phyloP scores from a whole-genome alignment of 768 basidiomycete species.

The Pisolithus sp. region DNA sequence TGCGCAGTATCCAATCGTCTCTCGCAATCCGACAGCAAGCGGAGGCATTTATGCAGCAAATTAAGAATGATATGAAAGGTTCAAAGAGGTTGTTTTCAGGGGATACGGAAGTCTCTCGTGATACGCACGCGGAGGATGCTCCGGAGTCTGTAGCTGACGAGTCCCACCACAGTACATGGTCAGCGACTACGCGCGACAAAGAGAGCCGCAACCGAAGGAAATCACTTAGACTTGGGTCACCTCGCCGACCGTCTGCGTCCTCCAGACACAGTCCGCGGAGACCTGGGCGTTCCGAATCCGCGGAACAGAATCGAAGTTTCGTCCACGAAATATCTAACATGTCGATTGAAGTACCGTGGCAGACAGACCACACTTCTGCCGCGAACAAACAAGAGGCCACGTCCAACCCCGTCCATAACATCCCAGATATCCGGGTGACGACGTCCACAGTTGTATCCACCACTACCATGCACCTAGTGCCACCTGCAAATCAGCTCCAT shows the following conservation, averaged over 20 bases:
- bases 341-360: slow-evolving; percentile 36
- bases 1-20: slow-evolving; percentile 46
- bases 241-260: slow-evolving; percentile 29
- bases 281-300: slow-evolving; percentile 32
- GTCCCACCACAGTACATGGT: slow-evolving; percentile 23
- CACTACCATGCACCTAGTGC: slow-evolving; percentile 20
- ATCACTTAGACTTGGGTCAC: slow-evolving; percentile 19
- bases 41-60: slow-evolving; percentile 77
- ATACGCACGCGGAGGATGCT: slow-evolving; percentile 18
- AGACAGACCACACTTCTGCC: slow-evolving; percentile 15
- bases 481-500: slow-evolving; percentile 27
- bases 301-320: slow-evolving; percentile 37
- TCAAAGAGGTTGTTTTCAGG: slow-evolving; percentile 67
- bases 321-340: slow-evolving; percentile 38
- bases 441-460: slow-evolving; percentile 15
- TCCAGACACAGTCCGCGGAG: slow-evolving; percentile 41
- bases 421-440: slow-evolving; percentile 25
- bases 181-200: slow-evolving; percentile 27
- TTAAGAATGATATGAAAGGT: slow-evolving; percentile 65
- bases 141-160: slow-evolving; percentile 11
- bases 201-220: slow-evolving; percentile 25
- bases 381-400: not conserved
- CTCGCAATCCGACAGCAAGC: slow-evolving; percentile 71
- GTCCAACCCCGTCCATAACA: slow-evolving; percentile 5
- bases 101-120: slow-evolving; percentile 51